phyloP scores from a whole-genome alignment of 1,284 basidiomycete genomes.

The Sanghuangporus baumii region DNA sequence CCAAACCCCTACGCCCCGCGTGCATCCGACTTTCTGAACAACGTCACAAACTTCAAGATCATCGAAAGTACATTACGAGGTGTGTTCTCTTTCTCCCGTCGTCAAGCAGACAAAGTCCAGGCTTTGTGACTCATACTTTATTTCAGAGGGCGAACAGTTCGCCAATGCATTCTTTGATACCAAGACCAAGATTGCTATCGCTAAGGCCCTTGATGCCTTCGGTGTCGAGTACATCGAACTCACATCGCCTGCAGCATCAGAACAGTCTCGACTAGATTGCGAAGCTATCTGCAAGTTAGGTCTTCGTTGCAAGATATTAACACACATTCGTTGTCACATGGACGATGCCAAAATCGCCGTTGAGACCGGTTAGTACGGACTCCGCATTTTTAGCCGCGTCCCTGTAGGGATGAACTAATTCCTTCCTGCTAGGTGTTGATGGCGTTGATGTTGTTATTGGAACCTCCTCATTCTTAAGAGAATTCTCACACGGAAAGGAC shows the following conservation, averaged over 20 bases:
- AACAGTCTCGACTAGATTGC: conserved; percentile 93
- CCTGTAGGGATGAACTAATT: neutral
- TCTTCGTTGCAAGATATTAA: conserved; percentile 95
- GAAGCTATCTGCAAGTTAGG: conserved; percentile 99
- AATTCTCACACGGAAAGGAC: conserved; percentile 99
- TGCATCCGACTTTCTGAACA: conserved; percentile 88
- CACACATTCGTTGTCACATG: conserved; percentile 99
- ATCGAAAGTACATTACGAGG: conserved; percentile 96
- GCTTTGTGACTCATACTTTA: conserved; percentile 14
- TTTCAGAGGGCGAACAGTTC: conserved; percentile 95
- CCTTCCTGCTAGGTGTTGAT: conserved; percentile 73
- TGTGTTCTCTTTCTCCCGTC: conserved; percentile 30
- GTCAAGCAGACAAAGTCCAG: neutral
- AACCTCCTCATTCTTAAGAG: conserved; percentile 97
- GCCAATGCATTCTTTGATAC: conserved; percentile 99
- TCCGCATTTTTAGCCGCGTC: neutral
- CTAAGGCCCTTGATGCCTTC: conserved; percentile 94
- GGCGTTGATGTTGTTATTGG: conserved; percentile 99
- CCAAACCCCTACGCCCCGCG: conserved; percentile 83
- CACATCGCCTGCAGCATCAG: conserved; percentile 96
- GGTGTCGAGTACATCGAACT: conserved; percentile 99
- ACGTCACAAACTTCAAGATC: conserved; percentile 92
- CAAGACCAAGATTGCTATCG: conserved; percentile 99
- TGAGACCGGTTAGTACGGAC: conserved; percentile 73
- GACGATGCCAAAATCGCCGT: conserved; percentile 98